Conservation (phyloP, 805 yeast genomes). For the Priceomyces fermenticarens region DNA sequence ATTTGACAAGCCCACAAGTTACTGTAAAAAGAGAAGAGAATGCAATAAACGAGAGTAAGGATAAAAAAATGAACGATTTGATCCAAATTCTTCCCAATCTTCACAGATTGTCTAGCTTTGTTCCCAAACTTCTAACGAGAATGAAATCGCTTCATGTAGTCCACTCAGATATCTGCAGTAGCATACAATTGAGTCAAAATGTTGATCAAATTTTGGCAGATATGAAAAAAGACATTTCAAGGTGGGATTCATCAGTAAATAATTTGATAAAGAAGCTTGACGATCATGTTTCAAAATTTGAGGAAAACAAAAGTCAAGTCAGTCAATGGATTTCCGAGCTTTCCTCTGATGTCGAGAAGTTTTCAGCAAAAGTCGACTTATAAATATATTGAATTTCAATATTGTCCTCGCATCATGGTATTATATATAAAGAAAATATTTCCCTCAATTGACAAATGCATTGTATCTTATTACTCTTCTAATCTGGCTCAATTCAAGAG, state of each 20-base stretch:
- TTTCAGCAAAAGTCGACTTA: no score
- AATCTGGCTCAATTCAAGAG: no score
- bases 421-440: no score
- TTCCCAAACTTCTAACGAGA: constrained; percentile 26
- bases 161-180: constrained; percentile 30
- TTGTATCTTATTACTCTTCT: no score
- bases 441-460: no score
- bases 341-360: no score
- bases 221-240: constrained; percentile 22
- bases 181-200: constrained; percentile 19
- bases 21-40: not conserved
- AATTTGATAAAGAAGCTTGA: constrained; percentile 22
- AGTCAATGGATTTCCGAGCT: constrained; percentile 15
- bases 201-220: constrained; percentile 26
- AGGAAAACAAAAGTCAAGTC: constrained; percentile 18
- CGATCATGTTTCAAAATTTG: constrained; percentile 18
- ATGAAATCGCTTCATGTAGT: constrained; percentile 29
- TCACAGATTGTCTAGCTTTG: constrained; percentile 15
- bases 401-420: no score
- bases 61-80: constrained; percentile 21
- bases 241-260: constrained; percentile 28
- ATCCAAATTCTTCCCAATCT: constrained; percentile 24
- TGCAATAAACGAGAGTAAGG: not conserved
- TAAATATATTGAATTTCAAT: no score
- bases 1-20: constrained; percentile 1